Evolutionary conservation across 345 rosid genomes (phyloP).

Genomic region (Ricinus communis): DNA sequence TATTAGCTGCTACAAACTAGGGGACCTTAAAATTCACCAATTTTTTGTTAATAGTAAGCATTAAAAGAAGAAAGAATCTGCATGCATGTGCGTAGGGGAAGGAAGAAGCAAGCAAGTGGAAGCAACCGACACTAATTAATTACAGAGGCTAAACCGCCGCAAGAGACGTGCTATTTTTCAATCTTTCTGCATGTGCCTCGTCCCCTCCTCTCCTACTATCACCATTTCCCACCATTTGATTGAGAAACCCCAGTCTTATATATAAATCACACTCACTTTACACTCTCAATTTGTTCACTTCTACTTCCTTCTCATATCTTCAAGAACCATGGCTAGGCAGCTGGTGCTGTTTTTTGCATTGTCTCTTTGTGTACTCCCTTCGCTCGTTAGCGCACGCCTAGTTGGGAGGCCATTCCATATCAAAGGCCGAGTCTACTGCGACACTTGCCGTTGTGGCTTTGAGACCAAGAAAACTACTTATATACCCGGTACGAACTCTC

Average conservation of each 20-base stretch:
- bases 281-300: neutral
- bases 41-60: too few species aligned
- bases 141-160: constrained; percentile 19
- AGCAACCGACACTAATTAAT: constrained; percentile 10
- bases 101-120: neutral
- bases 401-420: constrained; percentile 36
- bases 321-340: constrained; percentile 31
- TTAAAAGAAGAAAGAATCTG: too few species aligned
- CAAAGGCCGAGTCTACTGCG: constrained; percentile 60
- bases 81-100: too few species aligned
- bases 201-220: too few species aligned
- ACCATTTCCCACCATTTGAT: neutral
- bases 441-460: constrained; percentile 66
- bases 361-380: constrained; percentile 32
- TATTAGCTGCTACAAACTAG: too few species aligned
- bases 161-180: neutral
- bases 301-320: neutral
- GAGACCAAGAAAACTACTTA: constrained; percentile 50
- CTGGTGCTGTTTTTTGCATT: constrained; percentile 27
- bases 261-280: too few species aligned
- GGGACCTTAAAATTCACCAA: too few species aligned
- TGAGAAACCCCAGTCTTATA: too few species aligned
- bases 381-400: constrained; percentile 15
- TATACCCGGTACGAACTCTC: constrained; percentile 38
- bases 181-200: constrained; percentile 15